Base-by-base conservation (phyloP, 2,329 filamentous ascomycete species). In the Botrytis fragariae region DNA sequence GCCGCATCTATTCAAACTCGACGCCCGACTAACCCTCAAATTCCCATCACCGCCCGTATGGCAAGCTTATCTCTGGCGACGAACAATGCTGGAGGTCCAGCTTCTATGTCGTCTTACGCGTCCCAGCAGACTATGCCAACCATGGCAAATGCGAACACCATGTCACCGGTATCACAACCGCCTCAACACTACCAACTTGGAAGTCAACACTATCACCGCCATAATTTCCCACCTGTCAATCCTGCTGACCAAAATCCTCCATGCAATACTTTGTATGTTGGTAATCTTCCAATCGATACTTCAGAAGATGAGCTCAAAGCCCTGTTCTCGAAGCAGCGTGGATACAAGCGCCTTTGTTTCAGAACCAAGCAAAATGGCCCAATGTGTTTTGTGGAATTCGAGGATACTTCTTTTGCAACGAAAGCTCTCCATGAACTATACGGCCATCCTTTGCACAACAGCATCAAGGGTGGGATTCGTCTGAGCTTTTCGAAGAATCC, bases 361-460 rank as follows among this genome's bases (percentile, higher is more conserved):
- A 89, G 95, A 48, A 97, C 94, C 71, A 98, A 98, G 85, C 90
- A 93, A 77, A 97, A 98, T 78, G 95, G 95, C 0, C 95, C 95
- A 2, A 98, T 98, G 95, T 98, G 96, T 81, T 98, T 98, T 82
- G 96, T 99, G 54, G 96, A 99, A 82, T 99, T 98, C 78, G 95
- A 98, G 79, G 95, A 98, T 79, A 88, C 97, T 18, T 92, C 93
- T 1, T 95, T 94, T 79, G 95, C 96, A 0, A 98, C 95, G 60
- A 97, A 96, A 83, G 92, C 95, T 1, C 87, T 98, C 4, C 90
- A 95, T 76, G 94, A 98, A 73, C 87, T 98, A 1, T 98, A 98
- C 79, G 96, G 96, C 0, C 90, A 92, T 68, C 90, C 89, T 67
- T 87, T 98, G 45, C 94, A 95, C 81, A 98, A 97, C 83, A 97